These are phyloP conservation scores for Tylopilus subfusipes DNA, from an alignment of 768 basidiomycete genomes.

Conservation along the genomic window DNA sequence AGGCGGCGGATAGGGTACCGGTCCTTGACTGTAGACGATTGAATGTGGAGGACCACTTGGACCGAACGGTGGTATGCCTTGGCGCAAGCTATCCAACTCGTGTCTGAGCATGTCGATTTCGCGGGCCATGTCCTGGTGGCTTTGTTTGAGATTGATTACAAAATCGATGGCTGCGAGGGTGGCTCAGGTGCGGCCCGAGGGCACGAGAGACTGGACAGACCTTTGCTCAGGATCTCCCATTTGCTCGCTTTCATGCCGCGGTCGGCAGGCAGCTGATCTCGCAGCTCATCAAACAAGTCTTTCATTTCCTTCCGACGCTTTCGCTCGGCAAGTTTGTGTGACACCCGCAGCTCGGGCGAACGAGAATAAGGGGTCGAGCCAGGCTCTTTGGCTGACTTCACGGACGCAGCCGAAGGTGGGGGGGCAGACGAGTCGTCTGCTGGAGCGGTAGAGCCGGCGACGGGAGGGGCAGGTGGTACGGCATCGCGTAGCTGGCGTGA, in stretches of 20 bases:
- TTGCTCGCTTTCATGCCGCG: constrained; percentile 96
- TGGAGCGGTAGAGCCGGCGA: constrained; percentile 33
- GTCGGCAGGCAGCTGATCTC: constrained; percentile 89
- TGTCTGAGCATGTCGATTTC: constrained; percentile 78
- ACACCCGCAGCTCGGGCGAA: constrained; percentile 90
- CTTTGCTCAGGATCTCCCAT: constrained; percentile 98
- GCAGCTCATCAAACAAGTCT: constrained; percentile 93
- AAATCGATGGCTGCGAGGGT: constrained; percentile 74
- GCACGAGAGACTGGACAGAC: constrained; percentile 38
- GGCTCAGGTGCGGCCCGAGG: not conserved
- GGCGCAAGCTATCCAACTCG: constrained; percentile 63
- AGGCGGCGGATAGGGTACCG: constrained; percentile 45
- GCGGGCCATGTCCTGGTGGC: constrained; percentile 69
- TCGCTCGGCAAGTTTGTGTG: constrained; percentile 95
- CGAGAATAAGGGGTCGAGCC: constrained; percentile 85
- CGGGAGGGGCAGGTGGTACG: constrained; percentile 38
- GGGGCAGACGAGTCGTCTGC: constrained; percentile 42
- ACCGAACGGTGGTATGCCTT: constrained; percentile 53
- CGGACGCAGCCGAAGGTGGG: constrained; percentile 31
- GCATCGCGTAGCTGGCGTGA: constrained; percentile 53
- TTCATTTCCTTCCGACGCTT: constrained; percentile 99
- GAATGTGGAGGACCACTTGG: constrained; percentile 47
- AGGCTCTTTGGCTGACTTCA: constrained; percentile 44
- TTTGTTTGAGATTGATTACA: constrained; percentile 72
- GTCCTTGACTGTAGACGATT: constrained; percentile 50